These are phyloP conservation scores for Dothideomycetidae sp. DNA, from an alignment of 2,329 filamentous ascomycete species.

Conservation along the genomic window DNA sequence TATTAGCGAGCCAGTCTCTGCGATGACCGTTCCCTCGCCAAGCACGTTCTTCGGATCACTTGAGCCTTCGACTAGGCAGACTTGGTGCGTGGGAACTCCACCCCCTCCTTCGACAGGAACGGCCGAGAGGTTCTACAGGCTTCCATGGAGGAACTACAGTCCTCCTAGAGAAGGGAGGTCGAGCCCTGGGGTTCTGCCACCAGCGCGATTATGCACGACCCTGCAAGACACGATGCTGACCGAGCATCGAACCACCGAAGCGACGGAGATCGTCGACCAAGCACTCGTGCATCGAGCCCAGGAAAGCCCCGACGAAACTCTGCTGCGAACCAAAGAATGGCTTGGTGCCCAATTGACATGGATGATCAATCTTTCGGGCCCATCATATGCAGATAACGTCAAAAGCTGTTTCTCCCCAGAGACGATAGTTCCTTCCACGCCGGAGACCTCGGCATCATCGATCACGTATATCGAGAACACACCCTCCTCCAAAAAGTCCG, in stretches of 20 bases:
- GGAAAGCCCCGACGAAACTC: constrained; percentile 43
- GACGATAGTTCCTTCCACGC: constrained; percentile 1
- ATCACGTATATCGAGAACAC: constrained; percentile 18
- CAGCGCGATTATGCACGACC: constrained; percentile 42
- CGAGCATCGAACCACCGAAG: constrained; percentile 24
- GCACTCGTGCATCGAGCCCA: constrained; percentile 1
- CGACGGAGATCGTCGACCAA: constrained; percentile 35
- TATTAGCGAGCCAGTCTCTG: constrained; percentile 53
- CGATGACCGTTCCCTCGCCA: constrained; percentile 78
- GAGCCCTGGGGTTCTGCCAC: constrained; percentile 38
- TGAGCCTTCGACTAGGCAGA: constrained; percentile 58
- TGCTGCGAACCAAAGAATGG: constrained; percentile 79
- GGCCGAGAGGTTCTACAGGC: constrained; percentile 82
- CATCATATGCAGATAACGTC: constrained; percentile 3
- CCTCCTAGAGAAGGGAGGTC: constrained; percentile 51
- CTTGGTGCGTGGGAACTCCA: constrained; percentile 53
- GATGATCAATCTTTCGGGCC: not conserved
- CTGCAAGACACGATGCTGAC: constrained; percentile 21
- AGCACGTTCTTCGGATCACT: constrained; percentile 84
- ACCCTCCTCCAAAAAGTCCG: constrained; percentile 50
- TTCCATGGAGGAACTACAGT: constrained; percentile 46
- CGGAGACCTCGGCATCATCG: constrained; percentile 16
- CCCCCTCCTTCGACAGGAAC: constrained; percentile 66
- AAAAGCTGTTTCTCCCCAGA: constrained; percentile 8
- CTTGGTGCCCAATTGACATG: constrained; percentile 51